phyloP scores from a whole-genome alignment of 1,284 basidiomycete species.

The Ceraceosorus bombacis region DNA sequence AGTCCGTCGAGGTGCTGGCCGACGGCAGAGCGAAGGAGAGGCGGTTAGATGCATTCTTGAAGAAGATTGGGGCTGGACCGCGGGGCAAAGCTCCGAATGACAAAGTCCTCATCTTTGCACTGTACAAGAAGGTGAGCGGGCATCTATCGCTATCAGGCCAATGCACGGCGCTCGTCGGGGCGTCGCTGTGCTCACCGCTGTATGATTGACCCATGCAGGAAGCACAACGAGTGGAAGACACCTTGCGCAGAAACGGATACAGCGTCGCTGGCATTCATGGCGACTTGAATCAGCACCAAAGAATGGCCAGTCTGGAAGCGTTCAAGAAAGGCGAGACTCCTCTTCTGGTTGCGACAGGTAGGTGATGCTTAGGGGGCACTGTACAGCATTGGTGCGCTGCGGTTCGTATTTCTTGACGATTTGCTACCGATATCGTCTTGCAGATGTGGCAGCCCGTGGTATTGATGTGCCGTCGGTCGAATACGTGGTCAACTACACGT shows the following conservation, averaged over 20 bases:
- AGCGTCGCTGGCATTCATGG: constrained; percentile 83
- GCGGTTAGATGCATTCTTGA: constrained; percentile 42
- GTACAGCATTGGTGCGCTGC: neutral
- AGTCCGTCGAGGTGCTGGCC: constrained; percentile 79
- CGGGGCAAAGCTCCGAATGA: constrained; percentile 55
- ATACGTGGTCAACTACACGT: constrained; percentile 67
- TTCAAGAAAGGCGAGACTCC: constrained; percentile 81
- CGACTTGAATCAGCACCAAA: constrained; percentile 77
- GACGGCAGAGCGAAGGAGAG: constrained; percentile 80
- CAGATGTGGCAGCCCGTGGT: constrained; percentile 88
- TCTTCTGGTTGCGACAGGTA: constrained; percentile 74
- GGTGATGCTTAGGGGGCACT: rapidly evolving
- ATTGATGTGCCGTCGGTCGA: constrained; percentile 95
- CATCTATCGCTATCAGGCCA: neutral
- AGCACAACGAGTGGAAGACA: constrained; percentile 77
- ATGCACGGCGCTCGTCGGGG: neutral
- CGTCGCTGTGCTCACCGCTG: constrained; percentile 1
- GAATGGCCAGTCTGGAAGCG: constrained; percentile 76
- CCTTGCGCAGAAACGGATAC: constrained; percentile 70
- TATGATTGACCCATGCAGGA: constrained; percentile 52
- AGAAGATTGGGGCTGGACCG: constrained; percentile 46
- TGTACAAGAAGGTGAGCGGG: constrained; percentile 72
- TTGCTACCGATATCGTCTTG: neutral
- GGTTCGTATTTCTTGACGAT: neutral
- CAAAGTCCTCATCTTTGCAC: constrained; percentile 83